Conservation (phyloP, 768 basidiomycete genomes). For the Panaeolus papilionaceus region DNA sequence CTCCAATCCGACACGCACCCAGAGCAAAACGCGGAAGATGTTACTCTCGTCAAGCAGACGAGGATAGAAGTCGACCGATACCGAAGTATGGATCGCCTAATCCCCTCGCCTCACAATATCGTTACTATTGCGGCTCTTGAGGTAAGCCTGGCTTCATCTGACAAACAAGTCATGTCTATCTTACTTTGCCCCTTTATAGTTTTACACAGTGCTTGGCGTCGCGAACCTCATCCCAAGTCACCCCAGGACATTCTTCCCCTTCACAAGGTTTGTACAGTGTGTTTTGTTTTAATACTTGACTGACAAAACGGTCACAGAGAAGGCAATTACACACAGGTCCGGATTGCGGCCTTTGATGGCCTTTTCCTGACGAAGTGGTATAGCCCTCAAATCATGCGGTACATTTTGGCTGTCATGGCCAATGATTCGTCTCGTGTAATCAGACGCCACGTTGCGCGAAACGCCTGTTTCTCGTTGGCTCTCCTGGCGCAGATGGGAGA, state of each 20-base stretch:
- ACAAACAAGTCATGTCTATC: conserved; percentile 15
- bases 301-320: conserved; percentile 59
- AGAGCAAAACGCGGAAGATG: conserved; percentile 73
- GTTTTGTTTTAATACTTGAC: neutral
- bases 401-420: conserved; percentile 86
- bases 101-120: conserved; percentile 93
- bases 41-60: conserved; percentile 73
- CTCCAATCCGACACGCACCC: conserved; percentile 69
- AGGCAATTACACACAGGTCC: conserved; percentile 92
- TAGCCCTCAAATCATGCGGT: conserved; percentile 81
- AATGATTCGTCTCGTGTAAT: conserved; percentile 85
- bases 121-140: conserved; percentile 92
- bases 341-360: conserved; percentile 93
- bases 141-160: conserved; percentile 50
- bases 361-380: conserved; percentile 92
- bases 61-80: conserved; percentile 88
- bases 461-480: conserved; percentile 86
- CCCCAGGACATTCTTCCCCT: conserved; percentile 79
- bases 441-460: conserved; percentile 86
- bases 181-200: conserved; percentile 49
- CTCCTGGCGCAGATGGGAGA: conserved; percentile 90
- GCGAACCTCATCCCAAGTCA: conserved; percentile 83
- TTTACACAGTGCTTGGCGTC: conserved; percentile 77
- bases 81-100: conserved; percentile 92
- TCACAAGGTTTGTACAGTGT: conserved; percentile 72